Percentiles rank a stretch among this genome's conserved stretches.
These are phyloP conservation scores for Colletotrichum sp. DNA, from an alignment of 2,329 filamentous ascomycete species.

Conservation along the genomic window DNA sequence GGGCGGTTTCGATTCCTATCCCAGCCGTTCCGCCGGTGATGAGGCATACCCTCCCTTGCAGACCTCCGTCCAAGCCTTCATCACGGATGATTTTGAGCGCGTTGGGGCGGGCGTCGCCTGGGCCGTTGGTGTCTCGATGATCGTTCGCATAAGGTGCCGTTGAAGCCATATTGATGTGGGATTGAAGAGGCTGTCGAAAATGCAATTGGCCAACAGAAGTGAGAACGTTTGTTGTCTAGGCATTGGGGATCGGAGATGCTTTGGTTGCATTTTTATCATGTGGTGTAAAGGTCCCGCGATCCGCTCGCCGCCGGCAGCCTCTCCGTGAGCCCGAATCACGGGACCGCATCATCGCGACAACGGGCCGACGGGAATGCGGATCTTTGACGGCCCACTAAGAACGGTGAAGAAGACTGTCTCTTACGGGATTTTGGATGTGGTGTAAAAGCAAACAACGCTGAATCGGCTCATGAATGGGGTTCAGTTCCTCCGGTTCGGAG, in stretches of 20 bases:
- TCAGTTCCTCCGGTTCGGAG: not conserved
- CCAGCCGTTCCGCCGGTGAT: constrained; percentile 47
- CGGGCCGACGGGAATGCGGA: not conserved
- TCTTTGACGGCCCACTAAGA: not conserved
- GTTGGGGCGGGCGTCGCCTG: constrained; percentile 41
- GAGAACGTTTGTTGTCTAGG: not conserved
- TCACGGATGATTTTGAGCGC: constrained; percentile 40
- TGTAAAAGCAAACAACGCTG: not conserved
- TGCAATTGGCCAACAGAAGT: not conserved
- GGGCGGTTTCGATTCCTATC: constrained; percentile 47
- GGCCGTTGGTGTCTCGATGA: constrained; percentile 25
- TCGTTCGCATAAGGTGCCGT: not conserved
- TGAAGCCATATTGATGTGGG: not conserved
- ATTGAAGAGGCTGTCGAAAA: not conserved
- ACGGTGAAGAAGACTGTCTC: not conserved
- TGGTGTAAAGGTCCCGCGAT: not conserved
- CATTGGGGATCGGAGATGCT: not conserved
- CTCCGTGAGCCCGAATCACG: not conserved
- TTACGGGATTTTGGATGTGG: not conserved
- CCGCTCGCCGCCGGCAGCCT: not conserved
- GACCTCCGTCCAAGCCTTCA: constrained; percentile 31
- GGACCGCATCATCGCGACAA: not conserved
- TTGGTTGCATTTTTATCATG: not conserved
- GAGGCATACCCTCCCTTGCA: constrained; percentile 39
- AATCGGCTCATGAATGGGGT: not conserved